These are phyloP conservation scores for Verticillium dahliae DNA, from an alignment of 2,329 filamentous ascomycete species.

Conservation along the genomic window DNA sequence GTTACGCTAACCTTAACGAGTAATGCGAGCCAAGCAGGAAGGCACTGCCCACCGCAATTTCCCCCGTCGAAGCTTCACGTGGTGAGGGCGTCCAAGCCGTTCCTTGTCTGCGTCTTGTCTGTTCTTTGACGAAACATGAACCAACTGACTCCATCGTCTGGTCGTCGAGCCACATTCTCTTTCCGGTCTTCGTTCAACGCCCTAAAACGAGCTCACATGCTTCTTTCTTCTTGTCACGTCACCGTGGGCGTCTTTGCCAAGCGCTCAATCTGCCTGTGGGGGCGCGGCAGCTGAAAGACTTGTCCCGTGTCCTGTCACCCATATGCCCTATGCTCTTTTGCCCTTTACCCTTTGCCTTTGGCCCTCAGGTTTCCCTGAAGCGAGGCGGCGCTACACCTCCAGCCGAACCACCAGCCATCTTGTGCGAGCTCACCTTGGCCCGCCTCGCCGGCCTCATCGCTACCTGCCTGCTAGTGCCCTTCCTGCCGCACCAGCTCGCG, in stretches of 20 bases:
- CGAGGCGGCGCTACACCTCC: background rate
- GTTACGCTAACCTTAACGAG: background rate
- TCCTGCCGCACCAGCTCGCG: background rate
- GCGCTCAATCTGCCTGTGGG: background rate
- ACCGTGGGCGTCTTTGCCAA: background rate
- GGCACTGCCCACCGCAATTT: conserved; percentile 1
- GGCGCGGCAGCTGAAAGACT: background rate
- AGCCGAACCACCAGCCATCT: background rate
- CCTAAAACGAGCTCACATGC: background rate
- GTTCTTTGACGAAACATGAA: background rate
- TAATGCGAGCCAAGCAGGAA: background rate
- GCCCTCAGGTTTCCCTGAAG: too few species aligned
- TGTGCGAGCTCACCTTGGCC: background rate
- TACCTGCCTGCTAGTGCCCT: background rate
- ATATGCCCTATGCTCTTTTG: background rate
- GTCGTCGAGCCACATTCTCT: background rate
- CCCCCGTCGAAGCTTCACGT: background rate
- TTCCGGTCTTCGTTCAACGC: background rate
- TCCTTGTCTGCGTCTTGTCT: background rate
- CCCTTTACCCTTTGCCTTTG: background rate
- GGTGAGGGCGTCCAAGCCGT: background rate
- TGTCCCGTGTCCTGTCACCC: background rate
- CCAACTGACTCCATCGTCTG: background rate
- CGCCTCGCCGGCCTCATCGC: background rate
- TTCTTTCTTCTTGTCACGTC: background rate